Conservation (phyloP, 140 eudicot genomes). For the Anethum foeniculum region DNA sequence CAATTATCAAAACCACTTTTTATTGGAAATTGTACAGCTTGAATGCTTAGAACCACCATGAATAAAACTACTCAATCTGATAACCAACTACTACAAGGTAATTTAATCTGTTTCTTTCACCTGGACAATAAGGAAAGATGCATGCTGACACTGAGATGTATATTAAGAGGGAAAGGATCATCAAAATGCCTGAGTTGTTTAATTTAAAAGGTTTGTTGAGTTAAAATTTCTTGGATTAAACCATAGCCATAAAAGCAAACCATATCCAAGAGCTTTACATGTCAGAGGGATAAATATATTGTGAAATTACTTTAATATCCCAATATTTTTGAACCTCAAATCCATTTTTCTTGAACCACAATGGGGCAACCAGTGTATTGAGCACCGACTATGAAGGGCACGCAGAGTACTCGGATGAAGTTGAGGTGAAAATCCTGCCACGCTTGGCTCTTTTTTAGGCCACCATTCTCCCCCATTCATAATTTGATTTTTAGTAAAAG, state of each 20-base stretch:
- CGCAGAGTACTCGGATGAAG: not conserved
- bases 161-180: not conserved
- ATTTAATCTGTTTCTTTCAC: not conserved
- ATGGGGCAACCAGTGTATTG: not conserved
- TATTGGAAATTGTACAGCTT: slow-evolving; percentile 33
- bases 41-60: slow-evolving; percentile 68
- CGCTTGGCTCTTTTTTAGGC: not conserved
- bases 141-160: not conserved
- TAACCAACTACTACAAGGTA: not conserved
- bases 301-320: slow-evolving; percentile 1
- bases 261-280: slow-evolving; percentile 10
- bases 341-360: not conserved
- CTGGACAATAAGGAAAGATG: not conserved
- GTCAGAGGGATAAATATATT: not conserved
- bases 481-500: not conserved
- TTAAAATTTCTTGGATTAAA: not conserved
- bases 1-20: slow-evolving; percentile 12
- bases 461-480: not conserved
- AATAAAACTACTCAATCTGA: not conserved
- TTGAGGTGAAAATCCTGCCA: slow-evolving; percentile 10
- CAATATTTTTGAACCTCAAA: not conserved
- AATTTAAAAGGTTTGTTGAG: not conserved
- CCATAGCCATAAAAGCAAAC: slow-evolving; percentile 15
- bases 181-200: not conserved
- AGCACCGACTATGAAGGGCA: not conserved